Percentiles rank a stretch among this genome's conserved stretches.
phyloP scores from a whole-genome alignment of 805 yeast genomes.

The Sugiyamaella chiloensis region DNA sequence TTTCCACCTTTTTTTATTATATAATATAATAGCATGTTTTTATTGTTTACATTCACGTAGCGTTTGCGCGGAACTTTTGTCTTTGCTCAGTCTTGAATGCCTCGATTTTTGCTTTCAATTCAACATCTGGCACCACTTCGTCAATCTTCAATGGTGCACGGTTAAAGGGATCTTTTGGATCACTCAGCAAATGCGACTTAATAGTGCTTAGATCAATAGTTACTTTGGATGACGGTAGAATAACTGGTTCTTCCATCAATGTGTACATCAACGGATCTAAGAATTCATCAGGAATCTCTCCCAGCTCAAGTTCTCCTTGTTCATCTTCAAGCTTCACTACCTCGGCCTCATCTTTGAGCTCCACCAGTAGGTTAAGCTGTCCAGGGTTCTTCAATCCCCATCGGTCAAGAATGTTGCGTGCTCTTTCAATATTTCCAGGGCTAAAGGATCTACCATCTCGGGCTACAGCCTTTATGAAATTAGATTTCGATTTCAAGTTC shows the following conservation, averaged over 20 bases:
- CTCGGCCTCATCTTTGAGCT: slow-evolving; percentile 67
- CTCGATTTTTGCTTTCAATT: slow-evolving; percentile 57
- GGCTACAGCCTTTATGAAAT: slow-evolving; percentile 77
- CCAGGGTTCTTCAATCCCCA: slow-evolving; percentile 53
- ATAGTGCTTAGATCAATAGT: slow-evolving; percentile 88
- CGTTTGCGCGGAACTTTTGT: slow-evolving; percentile 15
- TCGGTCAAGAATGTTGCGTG: slow-evolving; percentile 59
- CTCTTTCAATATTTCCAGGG: slow-evolving; percentile 62
- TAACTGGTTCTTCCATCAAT: slow-evolving; percentile 93
- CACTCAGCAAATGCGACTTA: slow-evolving; percentile 89
- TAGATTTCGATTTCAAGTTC: slow-evolving; percentile 60
- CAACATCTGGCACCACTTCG: slow-evolving; percentile 78
- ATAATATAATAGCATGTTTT: not conserved
- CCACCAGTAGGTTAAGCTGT: slow-evolving; percentile 48
- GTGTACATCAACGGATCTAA: slow-evolving; percentile 97
- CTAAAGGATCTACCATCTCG: slow-evolving; percentile 89
- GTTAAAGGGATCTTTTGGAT: slow-evolving; percentile 96
- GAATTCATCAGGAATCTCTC: slow-evolving; percentile 94
- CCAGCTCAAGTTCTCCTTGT: slow-evolving; percentile 81
- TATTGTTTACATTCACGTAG: not conserved
- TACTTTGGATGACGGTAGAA: slow-evolving; percentile 81
- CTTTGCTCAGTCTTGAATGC: slow-evolving; percentile 52
- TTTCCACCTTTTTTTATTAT: not conserved
- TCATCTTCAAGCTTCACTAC: slow-evolving; percentile 50
- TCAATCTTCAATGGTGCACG: slow-evolving; percentile 86